Conservation (phyloP, 2,329 filamentous ascomycete genomes). For the Alternaria brassicicola region DNA sequence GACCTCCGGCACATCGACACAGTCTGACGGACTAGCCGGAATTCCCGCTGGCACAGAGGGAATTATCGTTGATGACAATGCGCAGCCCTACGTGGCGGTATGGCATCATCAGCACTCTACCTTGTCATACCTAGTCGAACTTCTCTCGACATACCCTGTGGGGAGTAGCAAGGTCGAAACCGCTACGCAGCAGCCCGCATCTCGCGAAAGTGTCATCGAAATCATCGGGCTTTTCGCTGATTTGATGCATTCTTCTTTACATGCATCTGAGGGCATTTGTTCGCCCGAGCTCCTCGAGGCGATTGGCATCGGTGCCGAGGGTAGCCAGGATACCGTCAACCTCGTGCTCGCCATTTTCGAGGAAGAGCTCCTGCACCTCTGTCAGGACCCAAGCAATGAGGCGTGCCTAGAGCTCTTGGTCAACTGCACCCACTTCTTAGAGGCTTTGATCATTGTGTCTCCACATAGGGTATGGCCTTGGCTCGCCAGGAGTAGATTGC, state of each 20-base stretch:
- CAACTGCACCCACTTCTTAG: slow-evolving; percentile 80
- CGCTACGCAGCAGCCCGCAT: slow-evolving; percentile 55
- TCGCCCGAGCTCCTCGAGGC: slow-evolving; percentile 38
- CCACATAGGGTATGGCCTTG: slow-evolving; percentile 91
- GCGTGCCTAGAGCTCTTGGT: slow-evolving; percentile 71
- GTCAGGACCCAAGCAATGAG: slow-evolving; percentile 62
- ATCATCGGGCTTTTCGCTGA: slow-evolving; percentile 76
- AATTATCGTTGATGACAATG: slow-evolving; percentile 73
- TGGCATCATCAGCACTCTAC: slow-evolving; percentile 79
- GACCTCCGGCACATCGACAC: slow-evolving; percentile 14
- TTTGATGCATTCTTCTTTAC: slow-evolving; percentile 60
- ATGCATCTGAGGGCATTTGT: slow-evolving; percentile 34
- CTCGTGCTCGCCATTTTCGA: slow-evolving; percentile 88
- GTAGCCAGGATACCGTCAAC: slow-evolving; percentile 74
- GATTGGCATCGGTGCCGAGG: slow-evolving; percentile 51
- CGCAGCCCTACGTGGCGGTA: slow-evolving; percentile 74
- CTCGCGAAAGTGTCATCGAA: slow-evolving; percentile 70
- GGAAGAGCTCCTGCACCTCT: slow-evolving; percentile 60
- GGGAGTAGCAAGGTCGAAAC: slow-evolving; percentile 59
- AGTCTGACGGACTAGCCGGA: slow-evolving; percentile 56
- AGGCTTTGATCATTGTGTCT: slow-evolving; percentile 71
- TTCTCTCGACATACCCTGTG: slow-evolving; percentile 70
- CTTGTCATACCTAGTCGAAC: slow-evolving; percentile 77
- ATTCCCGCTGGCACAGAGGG: slow-evolving; percentile 71
- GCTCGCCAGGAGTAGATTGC: slow-evolving; percentile 77